phyloP scores from a whole-genome alignment of 1,284 basidiomycete species.

The Chalciporus sp. region DNA sequence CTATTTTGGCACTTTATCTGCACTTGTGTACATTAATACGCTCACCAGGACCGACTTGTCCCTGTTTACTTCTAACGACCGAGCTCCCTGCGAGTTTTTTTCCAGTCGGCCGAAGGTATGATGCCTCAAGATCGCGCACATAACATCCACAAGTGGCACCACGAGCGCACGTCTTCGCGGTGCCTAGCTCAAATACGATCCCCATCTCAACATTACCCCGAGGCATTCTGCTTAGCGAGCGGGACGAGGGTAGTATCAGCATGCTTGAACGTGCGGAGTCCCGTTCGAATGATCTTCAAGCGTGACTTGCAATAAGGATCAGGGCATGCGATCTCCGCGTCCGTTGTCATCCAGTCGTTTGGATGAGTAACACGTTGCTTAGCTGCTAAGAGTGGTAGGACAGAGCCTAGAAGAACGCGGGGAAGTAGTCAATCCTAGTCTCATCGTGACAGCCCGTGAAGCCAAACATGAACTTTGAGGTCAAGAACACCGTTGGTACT shows the following conservation, averaged over 20 bases:
- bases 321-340: slow-evolving; percentile 63
- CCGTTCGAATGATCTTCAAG: slow-evolving; percentile 54
- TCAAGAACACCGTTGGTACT: slow-evolving; percentile 4
- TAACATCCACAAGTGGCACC: too few species aligned
- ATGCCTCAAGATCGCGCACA: too few species aligned
- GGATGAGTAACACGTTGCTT: slow-evolving; percentile 57
- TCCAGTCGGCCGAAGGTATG: too few species aligned
- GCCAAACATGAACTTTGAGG: too few species aligned
- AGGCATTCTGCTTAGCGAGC: slow-evolving; percentile 17
- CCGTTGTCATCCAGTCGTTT: slow-evolving; percentile 70
- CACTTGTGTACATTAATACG: too few species aligned
- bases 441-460: neutral
- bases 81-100: too few species aligned
- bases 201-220: neutral
- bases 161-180: neutral
- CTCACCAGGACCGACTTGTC: too few species aligned
- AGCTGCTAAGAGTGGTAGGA: slow-evolving; percentile 63
- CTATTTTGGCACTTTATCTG: too few species aligned
- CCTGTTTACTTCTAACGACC: too few species aligned
- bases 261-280: slow-evolving; percentile 53
- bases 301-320: slow-evolving; percentile 62
- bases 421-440: neutral
- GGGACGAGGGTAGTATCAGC: slow-evolving; percentile 55
- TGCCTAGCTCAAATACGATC: neutral
- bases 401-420: slow-evolving; percentile 42